Percentiles rank a stretch among this genome's conserved stretches.
Conservation (phyloP, 2,329 filamentous ascomycete species). For the Elsinoe fawcettii region DNA sequence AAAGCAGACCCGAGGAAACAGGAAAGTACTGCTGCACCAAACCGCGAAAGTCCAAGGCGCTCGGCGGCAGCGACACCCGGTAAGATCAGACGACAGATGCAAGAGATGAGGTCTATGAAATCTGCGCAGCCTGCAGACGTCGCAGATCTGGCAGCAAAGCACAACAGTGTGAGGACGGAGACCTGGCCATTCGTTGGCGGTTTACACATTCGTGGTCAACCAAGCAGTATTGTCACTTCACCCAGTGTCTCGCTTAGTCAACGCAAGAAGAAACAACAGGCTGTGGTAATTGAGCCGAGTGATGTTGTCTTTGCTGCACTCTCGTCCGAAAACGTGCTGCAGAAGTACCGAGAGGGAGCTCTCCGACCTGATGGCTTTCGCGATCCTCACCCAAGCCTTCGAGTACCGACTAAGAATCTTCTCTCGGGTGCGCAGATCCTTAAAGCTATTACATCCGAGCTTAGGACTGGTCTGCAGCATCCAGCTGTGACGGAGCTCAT, state of each 20-base stretch:
- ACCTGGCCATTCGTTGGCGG: conserved; percentile 64
- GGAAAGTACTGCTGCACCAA: background rate
- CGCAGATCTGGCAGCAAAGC: conserved; percentile 44
- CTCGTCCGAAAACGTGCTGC: background rate
- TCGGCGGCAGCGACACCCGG: conserved; percentile 40
- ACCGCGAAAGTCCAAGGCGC: conserved; percentile 24
- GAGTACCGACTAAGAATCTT: conserved; percentile 26
- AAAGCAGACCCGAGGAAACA: conserved; percentile 20
- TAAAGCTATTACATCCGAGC: background rate
- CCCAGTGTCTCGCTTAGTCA: background rate
- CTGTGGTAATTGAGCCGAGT: background rate
- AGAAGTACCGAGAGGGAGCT: background rate
- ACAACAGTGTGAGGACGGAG: conserved; percentile 56
- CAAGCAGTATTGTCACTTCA: background rate
- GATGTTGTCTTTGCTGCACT: background rate
- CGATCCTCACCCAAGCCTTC: conserved; percentile 19
- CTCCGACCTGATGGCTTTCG: conserved; percentile 17
- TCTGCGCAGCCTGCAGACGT: conserved; percentile 4
- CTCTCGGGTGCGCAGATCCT: conserved; percentile 32
- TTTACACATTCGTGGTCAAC: conserved; percentile 52
- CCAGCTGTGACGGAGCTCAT: conserved; percentile 55
- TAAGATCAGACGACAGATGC: conserved; percentile 35
- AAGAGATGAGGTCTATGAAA: conserved; percentile 15
- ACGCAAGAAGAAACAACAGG: background rate
- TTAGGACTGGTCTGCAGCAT: conserved; percentile 35